Evolutionary conservation across 1,139 yeast genomes (phyloP), one percentile per base, ranked within the genome.

Genomic region (Taphrina flavorubra): DNA sequence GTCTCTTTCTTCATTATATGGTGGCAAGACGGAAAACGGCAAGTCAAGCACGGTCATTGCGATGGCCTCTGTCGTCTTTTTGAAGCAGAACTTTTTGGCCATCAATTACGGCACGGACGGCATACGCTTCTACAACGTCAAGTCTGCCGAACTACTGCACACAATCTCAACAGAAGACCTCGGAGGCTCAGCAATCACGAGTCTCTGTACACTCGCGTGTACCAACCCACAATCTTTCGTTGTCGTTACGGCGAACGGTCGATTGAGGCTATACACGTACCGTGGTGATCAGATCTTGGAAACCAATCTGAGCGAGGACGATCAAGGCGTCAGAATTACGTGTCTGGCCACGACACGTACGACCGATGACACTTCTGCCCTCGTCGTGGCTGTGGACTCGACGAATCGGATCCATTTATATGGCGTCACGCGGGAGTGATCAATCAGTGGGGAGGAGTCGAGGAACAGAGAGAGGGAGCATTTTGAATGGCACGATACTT

Each of bases 41-140:
- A 20, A 8, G 10, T 10, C 36, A 20, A n/a, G 13, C 6, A 20
- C 53, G 13, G 36, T 49, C 36, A n/a, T n/a, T 13, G 34, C 34
- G 36, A 6, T 49, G 36, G 53, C 53, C 20, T 16, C 53, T 5
- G n/a, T 49, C 10, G 8, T 6, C 6, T 49, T 49, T 34, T 7
- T 16, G 34, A 8, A 20, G 36, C 53, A 49, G 53, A 44, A 31
- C 31, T 49, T 49, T 25, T 34, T 49, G 36, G 18, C 36, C n/a
- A n/a, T 49, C 53, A 25, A 20, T 11, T n/a, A 18, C n/a, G 53
- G n/a, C 36, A n/a, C 18, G 10, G 36, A 49, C 36, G 36, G 36
- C 11, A 6, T 49, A 20, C 53, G 53, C 53, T 20, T 49, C 36
- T 49, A 49, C 53, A 20, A 49, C n/a, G n/a, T n/a, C 36, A 18